Evolutionary conservation across 108 stramenopile genomes (phyloP).

Genomic region (Aurantiochytrium sp.): DNA sequence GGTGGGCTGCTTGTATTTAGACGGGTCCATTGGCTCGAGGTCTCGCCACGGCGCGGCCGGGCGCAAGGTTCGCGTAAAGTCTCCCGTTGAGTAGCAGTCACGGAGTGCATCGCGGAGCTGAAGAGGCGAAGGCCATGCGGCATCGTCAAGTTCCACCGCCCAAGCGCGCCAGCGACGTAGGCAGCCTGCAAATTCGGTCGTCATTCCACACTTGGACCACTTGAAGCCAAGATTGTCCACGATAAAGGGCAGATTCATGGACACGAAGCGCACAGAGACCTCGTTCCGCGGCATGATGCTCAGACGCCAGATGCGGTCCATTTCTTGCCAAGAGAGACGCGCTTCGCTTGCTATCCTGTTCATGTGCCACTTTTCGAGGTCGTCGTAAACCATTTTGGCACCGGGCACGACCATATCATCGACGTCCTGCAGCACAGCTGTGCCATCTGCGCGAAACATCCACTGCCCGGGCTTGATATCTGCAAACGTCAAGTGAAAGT

Average conservation of each 20-base stretch:
- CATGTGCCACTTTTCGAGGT: neutral
- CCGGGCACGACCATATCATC: neutral
- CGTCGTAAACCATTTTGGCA: neutral
- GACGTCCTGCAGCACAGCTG: neutral
- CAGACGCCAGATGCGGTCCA: neutral
- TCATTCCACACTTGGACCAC: neutral
- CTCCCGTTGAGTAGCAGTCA: neutral
- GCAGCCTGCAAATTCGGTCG: neutral
- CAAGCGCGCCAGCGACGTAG: neutral
- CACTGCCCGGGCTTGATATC: neutral
- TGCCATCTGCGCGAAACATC: neutral
- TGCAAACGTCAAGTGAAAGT: neutral
- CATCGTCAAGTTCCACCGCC: neutral
- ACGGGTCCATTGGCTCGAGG: neutral
- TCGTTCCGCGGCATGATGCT: neutral
- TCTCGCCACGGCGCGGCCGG: conserved; percentile 7
- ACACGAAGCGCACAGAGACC: neutral
- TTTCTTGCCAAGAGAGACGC: neutral
- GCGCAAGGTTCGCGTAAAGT: neutral
- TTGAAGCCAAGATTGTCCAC: neutral
- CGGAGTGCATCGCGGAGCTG: neutral
- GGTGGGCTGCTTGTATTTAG: neutral
- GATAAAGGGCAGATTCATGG: neutral
- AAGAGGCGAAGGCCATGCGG: neutral
- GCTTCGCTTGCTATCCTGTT: neutral